Evolutionary conservation across 805 yeast species (phyloP).

Genomic region (Ogataea nitratoaversa): DNA sequence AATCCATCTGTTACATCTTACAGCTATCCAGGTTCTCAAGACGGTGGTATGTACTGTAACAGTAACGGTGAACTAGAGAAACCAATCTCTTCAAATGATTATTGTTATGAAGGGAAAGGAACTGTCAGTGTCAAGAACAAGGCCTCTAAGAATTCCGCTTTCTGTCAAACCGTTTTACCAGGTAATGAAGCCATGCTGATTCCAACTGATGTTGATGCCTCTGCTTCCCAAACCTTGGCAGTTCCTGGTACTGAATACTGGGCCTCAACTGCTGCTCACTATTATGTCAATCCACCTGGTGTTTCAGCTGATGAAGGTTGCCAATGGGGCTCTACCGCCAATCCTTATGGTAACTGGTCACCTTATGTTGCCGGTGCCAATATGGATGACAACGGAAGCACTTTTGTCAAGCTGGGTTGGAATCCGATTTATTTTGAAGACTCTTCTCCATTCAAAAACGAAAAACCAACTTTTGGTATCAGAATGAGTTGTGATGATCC

Average conservation of each 20-base stretch:
- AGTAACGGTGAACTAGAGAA: conserved; percentile 61
- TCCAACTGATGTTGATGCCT: conserved; percentile 64
- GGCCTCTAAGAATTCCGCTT: conserved; percentile 60
- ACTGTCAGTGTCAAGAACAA: conserved; percentile 55
- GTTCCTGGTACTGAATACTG: conserved; percentile 84
- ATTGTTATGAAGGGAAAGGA: conserved; percentile 77
- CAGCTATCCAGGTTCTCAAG: conserved; percentile 69
- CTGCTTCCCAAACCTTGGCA: conserved; percentile 53
- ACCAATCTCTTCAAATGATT: conserved; percentile 52
- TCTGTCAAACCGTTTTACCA: conserved; percentile 91
- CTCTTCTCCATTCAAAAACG: conserved; percentile 46
- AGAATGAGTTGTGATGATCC: conserved; percentile 70
- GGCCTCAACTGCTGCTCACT: conserved; percentile 85
- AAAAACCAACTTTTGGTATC: conserved; percentile 65
- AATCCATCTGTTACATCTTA: conserved; percentile 71
- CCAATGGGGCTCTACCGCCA: conserved; percentile 69
- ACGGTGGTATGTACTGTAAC: conserved; percentile 83
- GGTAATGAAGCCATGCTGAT: conserved; percentile 94
- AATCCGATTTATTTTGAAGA: conserved; percentile 77
- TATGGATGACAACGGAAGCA: conserved; percentile 62
- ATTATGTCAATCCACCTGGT: conserved; percentile 81
- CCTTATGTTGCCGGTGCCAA: conserved; percentile 93
- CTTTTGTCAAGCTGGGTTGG: conserved; percentile 86
- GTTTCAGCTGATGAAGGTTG: conserved; percentile 72
- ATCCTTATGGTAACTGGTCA: conserved; percentile 86